phyloP scores from a whole-genome alignment of 23 red algal species.

The Chondrus crispus region DNA sequence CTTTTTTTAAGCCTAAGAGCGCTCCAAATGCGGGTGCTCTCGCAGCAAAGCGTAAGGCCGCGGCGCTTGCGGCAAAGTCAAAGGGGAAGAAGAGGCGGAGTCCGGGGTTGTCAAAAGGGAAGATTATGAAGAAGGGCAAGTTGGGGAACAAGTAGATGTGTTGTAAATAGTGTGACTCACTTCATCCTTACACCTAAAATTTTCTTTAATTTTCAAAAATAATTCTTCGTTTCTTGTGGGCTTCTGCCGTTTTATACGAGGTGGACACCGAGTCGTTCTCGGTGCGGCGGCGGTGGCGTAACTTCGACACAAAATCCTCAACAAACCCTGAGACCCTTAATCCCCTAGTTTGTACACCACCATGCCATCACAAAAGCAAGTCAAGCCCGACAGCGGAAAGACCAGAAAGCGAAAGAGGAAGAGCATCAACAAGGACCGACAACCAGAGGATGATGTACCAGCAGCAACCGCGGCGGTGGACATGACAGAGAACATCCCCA shows the following conservation, averaged over 20 bases:
- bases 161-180: no score
- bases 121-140: neutral
- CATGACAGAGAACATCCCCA: neutral
- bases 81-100: neutral
- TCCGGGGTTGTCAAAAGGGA: neutral
- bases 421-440: neutral
- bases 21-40: conserved; percentile 41
- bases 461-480: neutral
- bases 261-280: no score
- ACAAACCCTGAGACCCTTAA: neutral
- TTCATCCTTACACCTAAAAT: no score
- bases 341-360: neutral
- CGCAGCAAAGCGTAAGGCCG: conserved; percentile 5
- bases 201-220: no score
- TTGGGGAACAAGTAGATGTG: no score
- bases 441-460: neutral
- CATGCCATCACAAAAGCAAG: neutral
- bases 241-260: no score
- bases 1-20: conserved; percentile 79
- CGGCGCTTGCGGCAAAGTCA: neutral
- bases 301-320: neutral
- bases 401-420: neutral
- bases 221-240: no score
- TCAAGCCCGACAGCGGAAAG: neutral
- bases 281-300: neutral